Evolutionary conservation across 2,329 filamentous ascomycete species (phyloP), one percentile per base, ranked within the genome.

Genomic region (Blastomyces gilchristii): DNA sequence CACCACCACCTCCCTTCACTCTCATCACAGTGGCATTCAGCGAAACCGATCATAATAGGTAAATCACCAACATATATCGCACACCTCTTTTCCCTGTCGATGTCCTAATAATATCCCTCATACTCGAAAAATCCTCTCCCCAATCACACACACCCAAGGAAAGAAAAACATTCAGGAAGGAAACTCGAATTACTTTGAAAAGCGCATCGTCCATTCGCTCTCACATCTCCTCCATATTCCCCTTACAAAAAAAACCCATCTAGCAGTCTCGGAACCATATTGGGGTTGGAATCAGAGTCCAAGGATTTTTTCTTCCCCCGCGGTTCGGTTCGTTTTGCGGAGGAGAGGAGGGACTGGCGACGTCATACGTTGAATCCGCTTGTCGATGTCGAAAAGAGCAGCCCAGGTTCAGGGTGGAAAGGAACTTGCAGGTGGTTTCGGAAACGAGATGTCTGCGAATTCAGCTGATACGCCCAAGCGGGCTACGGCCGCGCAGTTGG

Each of bases 401-500:
- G 74, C 74, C 34, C 66, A 73, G 65, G 70, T 71, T 63, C 75
- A 78, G 61, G 70, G 73, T 62, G 68, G 68, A 31, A 76, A 74
- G 62, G 74, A 74, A 28, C 64, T 66, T 2, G 5, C 45, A 9
- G 45, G 45, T n/a, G 65, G 66, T 12, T 68, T 71, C 62, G 67
- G 69, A 31, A 73, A 73, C 64, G 72, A 72, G 14, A 75, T 76
- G 74, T 73, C 74, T 59, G 74, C 74, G 41, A 75, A 75, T 62
- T 73, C 74, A 37, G 76, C 75, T 57, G 80, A 82, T 1, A 74
- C 75, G 67, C 77, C 78, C 34, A 76, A 78, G 68, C 77, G 76
- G 72, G 81, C 82, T 43, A 83, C 81, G 37, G 81, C 81, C 49
- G 81, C 81, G 49, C 81, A 83, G 72, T 60, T 83, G 72, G 81